Base-by-base conservation (phyloP, 2,329 filamentous ascomycete genomes). In the Truncatella angustata region DNA sequence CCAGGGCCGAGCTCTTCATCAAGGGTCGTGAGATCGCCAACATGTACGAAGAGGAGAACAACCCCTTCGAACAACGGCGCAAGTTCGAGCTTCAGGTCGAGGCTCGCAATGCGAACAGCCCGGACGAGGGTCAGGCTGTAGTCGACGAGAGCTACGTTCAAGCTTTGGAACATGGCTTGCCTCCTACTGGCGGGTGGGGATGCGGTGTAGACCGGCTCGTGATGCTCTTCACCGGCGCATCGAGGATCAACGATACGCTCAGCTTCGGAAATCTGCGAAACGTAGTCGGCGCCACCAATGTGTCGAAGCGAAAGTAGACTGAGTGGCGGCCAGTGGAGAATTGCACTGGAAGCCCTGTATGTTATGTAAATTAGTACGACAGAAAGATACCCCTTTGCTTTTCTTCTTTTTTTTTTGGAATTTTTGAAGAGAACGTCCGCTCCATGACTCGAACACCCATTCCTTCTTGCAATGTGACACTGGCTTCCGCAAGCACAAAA, bases 1-100 rank as follows among this genome's bases (percentile, higher is more conserved):
- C 90, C 1, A 86, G 92, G 5, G 90, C 88, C 0, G 92, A 97
- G 70, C 81, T 96, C 20, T 96, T 96, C 71, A 82, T 95, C 56
- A 74, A 83, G 46, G 85, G 87, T 36, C 83, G 84, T 50, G 94
- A 99, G 66, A 79, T 96, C 28, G 90, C 93, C 55, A 99, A 99
- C 70, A 95, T 93, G 75, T 99, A 99, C 69, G 94, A 99, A 69
- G 94, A 99, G 71, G 94, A 99, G 68, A 99, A 99, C 69, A 89
- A 90, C 48, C 94, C 94, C 0, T 85, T 88, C 50, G 88, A 87
- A 62, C 94, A 99, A 72, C 80, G 89, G 42, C 78, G 81, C 51
- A 99, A 99, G 70, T 91, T 99, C 58, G 70, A 84, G 43, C 79
- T 71, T 9, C 80, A 84, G 54, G 49, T 72, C 5, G 57, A 65